phyloP scores from a whole-genome alignment of 768 basidiomycete species.

The Podaxis sp. region DNA sequence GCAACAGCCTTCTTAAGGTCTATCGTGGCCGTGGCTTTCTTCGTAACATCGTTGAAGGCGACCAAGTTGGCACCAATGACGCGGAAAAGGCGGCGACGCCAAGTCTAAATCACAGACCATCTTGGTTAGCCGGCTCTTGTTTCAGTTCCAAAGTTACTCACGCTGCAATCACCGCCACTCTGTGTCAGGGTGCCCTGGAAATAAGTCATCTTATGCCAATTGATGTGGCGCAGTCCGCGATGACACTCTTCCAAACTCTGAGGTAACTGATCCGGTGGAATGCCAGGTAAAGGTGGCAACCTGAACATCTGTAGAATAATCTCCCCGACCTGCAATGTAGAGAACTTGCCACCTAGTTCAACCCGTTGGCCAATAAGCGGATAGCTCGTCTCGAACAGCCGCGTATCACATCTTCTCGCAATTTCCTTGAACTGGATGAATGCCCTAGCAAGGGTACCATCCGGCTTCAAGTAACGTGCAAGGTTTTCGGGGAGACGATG shows the following conservation, averaged over 20 bases:
- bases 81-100: conserved; percentile 78
- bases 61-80: conserved; percentile 83
- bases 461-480: conserved; percentile 76
- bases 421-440: conserved; percentile 90
- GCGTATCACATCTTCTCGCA: conserved; percentile 76
- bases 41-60: conserved; percentile 91
- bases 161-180: conserved; percentile 87
- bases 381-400: conserved; percentile 77
- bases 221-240: conserved; percentile 81
- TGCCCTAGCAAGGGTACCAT: conserved; percentile 84
- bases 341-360: conserved; percentile 51
- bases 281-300: conserved; percentile 82
- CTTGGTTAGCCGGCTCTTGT: not conserved
- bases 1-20: conserved; percentile 79
- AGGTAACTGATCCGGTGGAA: conserved; percentile 73
- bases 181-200: conserved; percentile 93
- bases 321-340: conserved; percentile 76
- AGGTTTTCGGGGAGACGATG: conserved; percentile 67
- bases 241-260: conserved; percentile 92
- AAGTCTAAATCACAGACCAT: conserved; percentile 46
- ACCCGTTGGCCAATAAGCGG: conserved; percentile 75
- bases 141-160: conserved; percentile 34
- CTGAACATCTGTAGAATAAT: conserved; percentile 88
- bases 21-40: conserved; percentile 85
- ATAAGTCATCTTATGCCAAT: conserved; percentile 94